Conservation (phyloP, 768 basidiomycete species). For the Mycena pura region DNA sequence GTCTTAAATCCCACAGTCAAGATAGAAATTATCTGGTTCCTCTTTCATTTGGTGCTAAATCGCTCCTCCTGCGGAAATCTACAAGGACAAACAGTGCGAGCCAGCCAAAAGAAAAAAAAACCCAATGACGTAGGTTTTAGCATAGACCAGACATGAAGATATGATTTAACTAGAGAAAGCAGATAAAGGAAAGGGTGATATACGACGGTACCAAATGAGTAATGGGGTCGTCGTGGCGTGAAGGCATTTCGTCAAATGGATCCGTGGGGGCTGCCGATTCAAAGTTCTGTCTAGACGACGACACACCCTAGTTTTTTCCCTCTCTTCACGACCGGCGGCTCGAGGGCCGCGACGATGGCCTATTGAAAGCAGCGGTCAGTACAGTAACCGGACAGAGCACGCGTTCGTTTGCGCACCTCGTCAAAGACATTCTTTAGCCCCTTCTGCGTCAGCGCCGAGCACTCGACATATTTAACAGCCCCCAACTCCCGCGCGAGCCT, state of each 20-base stretch:
- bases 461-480: constrained; percentile 99
- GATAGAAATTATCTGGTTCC: constrained; percentile 6
- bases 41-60: background rate
- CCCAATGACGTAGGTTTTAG: constrained; percentile 11
- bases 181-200: constrained; percentile 41
- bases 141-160: constrained; percentile 34
- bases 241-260: constrained; percentile 42
- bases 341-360: constrained; percentile 98
- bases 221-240: constrained; percentile 51
- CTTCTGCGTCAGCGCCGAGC: constrained; percentile 98
- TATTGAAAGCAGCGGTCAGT: constrained; percentile 38
- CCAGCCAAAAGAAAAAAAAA: constrained; percentile 2
- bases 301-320: constrained; percentile 75
- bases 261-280: constrained; percentile 29
- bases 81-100: background rate
- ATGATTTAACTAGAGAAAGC: constrained; percentile 48
- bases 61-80: background rate
- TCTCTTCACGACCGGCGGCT: constrained; percentile 92
- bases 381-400: background rate
- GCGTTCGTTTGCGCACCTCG: constrained; percentile 72
- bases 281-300: constrained; percentile 61
- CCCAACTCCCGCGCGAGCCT: constrained; percentile 96
- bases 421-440: constrained; percentile 99
- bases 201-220: constrained; percentile 37
- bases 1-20: too few species aligned